Conservation (phyloP, 495 filamentous ascomycete genomes). For the Amniculicola lignicola region DNA sequence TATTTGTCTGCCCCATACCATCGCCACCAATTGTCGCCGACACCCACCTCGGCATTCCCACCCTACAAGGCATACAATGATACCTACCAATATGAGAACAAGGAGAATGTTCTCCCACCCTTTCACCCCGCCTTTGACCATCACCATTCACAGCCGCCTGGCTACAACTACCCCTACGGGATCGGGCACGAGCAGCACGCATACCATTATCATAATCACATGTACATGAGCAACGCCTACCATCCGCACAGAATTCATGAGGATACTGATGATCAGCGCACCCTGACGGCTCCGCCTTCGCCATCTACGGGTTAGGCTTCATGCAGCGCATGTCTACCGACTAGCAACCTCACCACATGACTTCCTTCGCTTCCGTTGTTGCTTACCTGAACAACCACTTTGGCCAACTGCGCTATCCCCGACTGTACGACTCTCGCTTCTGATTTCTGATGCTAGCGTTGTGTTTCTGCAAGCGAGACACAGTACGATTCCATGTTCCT, state of each 20-base stretch:
- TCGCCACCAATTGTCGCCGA: slow-evolving; percentile 21
- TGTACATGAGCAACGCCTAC: slow-evolving; percentile 23
- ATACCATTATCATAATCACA: slow-evolving; percentile 6
- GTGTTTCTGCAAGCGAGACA: slow-evolving; percentile 1
- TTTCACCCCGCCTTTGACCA: slow-evolving; percentile 12
- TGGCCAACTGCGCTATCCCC: not conserved
- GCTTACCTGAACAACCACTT: not conserved
- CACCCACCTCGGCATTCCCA: slow-evolving; percentile 15
- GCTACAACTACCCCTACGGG: slow-evolving; percentile 22
- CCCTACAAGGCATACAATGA: slow-evolving; percentile 26
- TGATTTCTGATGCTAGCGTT: slow-evolving; percentile 2
- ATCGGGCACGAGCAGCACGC: slow-evolving; percentile 19
- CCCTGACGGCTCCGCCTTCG: slow-evolving; percentile 34
- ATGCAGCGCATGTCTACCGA: slow-evolving; percentile 19
- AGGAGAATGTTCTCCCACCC: slow-evolving; percentile 25
- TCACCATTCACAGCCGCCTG: slow-evolving; percentile 11
- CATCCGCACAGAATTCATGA: slow-evolving; percentile 21
- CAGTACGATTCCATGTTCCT: not conserved
- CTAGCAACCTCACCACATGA: not conserved
- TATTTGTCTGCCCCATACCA: slow-evolving; percentile 35
- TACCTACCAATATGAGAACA: slow-evolving; percentile 20
- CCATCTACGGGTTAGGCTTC: slow-evolving; percentile 29
- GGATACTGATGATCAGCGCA: slow-evolving; percentile 32
- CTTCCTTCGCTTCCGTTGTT: not conserved
- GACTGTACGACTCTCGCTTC: slow-evolving; percentile 18